Base-by-base conservation (phyloP, 805 yeast genomes). In the Saturnispora saitoi region DNA sequence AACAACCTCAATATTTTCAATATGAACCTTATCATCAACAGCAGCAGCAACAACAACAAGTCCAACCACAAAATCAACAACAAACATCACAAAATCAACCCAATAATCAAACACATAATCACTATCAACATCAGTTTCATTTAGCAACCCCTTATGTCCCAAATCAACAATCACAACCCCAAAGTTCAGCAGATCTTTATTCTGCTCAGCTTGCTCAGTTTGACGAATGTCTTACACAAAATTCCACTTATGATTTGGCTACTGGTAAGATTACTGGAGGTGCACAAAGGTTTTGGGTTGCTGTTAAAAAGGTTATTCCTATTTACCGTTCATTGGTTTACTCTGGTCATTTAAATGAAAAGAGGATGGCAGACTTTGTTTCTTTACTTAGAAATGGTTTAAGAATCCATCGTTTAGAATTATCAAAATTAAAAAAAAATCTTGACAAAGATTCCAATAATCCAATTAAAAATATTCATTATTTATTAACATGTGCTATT, bases 391-490 rank as follows among this genome's bases (percentile, higher is more conserved):
- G 79, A 54, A 77, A 77, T 49, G 81, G 80, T 4, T 64, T 78
- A 34, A 69, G 81, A 57, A 76, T 77, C 26, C 77, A 77, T 57
- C 70, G 82, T 59, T 64, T 71, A 34, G 80, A 77, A 57, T 62
- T 76, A 46, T 71, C 80, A 5, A 73, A 77, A 57, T 66, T 78
- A 62, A 71, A 76, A 51, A 77, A 77, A 60, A 78, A 78, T 55
- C 76, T 81, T 12, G 83, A 78, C 59, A 75, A 77, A 55, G 83
- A 78, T 50, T 62, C 69, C 51, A 73, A 78, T 26, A 76, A 75
- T 50, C 77, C 81, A 11, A 76, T 77, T 61, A 73, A 71, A 45
- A 77, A 76, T 54, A 75, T 76, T 68, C 77, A 75, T 49, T 67
- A 68, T 42, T 69, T 72, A 51, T 64, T 78, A 32, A 71, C 77